Evolutionary conservation across 2,329 filamentous ascomycete genomes (phyloP).

Genomic region (Cladosporium sp.): DNA sequence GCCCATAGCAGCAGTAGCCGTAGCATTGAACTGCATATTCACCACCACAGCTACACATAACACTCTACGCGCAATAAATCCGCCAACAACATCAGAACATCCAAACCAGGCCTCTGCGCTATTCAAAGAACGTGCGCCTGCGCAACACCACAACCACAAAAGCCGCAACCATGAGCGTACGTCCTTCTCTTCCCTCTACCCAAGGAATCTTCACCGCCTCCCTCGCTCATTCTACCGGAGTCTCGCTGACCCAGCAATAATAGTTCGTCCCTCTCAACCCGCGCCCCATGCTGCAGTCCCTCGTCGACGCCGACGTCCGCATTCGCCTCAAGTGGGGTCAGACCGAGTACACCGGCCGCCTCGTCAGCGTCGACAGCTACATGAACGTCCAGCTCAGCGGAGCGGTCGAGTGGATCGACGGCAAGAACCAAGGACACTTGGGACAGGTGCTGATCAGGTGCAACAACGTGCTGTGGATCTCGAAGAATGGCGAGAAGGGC

Average conservation of each 20-base stretch:
- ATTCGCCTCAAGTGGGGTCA: constrained; percentile 97
- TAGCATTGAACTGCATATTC: neutral
- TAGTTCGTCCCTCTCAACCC: constrained; percentile 89
- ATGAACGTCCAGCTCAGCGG: constrained; percentile 96
- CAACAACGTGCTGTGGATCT: constrained; percentile 22
- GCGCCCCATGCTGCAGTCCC: constrained; percentile 88
- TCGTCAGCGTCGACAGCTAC: constrained; percentile 94
- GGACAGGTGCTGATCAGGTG: constrained; percentile 91
- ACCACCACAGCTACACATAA: neutral
- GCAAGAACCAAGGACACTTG: constrained; percentile 76
- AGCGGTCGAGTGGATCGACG: constrained; percentile 88
- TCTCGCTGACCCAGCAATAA: neutral
- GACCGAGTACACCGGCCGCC: constrained; percentile 90
- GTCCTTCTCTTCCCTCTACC: neutral
- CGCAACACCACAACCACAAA: neutral
- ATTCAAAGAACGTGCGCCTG: neutral
- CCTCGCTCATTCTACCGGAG: neutral
- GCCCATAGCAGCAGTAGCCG: neutral
- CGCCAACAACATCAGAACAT: neutral
- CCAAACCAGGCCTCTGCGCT: too few species aligned
- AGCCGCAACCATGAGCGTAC: constrained; percentile 22
- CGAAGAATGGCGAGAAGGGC: constrained; percentile 15
- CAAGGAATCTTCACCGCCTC: neutral
- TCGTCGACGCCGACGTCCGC: constrained; percentile 88
- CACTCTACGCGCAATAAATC: neutral